Percentiles rank a stretch among this genome's conserved stretches.
Evolutionary conservation across 2,329 filamentous ascomycete genomes (phyloP).

Genomic region (Camptophora hylomeconis): DNA sequence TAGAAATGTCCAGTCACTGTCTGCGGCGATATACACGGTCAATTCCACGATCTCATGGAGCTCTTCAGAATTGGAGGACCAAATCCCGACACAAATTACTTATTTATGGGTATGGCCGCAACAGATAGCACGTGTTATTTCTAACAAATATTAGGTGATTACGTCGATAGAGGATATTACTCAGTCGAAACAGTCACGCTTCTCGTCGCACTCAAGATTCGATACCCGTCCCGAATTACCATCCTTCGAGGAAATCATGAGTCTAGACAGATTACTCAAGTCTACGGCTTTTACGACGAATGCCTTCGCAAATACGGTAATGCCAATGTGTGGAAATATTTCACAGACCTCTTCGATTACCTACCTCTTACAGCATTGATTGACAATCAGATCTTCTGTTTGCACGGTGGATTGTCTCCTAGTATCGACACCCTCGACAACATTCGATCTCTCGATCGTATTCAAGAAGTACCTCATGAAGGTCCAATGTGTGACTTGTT

Average conservation of each 20-base stretch:
- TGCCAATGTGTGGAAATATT: constrained; percentile 98
- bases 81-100: constrained; percentile 97
- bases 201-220: constrained; percentile 91
- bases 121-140: constrained; percentile 9
- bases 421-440: constrained; percentile 90
- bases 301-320: constrained; percentile 98
- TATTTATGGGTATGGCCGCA: constrained; percentile 75
- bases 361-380: constrained; percentile 93
- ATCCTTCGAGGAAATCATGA: constrained; percentile 98
- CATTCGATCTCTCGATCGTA: constrained; percentile 85
- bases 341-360: constrained; percentile 97
- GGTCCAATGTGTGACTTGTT: constrained; percentile 97
- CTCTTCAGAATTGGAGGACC: constrained; percentile 97
- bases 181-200: constrained; percentile 96
- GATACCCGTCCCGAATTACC: constrained; percentile 94
- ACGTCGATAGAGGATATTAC: constrained; percentile 97
- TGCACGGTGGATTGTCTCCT: constrained; percentile 87
- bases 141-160: constrained; percentile 56
- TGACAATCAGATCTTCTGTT: constrained; percentile 98
- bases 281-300: constrained; percentile 99
- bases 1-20: constrained; percentile 98
- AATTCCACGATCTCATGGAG: constrained; percentile 99
- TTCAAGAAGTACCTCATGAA: constrained; percentile 96
- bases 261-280: constrained; percentile 95
- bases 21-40: constrained; percentile 96